A percentile compares a stretch with the other conserved stretches of the same genome.
These are phyloP conservation scores for Tuctoria greenei DNA, from an alignment of 176 grass and related monocot genomes.

Conservation along the genomic window DNA sequence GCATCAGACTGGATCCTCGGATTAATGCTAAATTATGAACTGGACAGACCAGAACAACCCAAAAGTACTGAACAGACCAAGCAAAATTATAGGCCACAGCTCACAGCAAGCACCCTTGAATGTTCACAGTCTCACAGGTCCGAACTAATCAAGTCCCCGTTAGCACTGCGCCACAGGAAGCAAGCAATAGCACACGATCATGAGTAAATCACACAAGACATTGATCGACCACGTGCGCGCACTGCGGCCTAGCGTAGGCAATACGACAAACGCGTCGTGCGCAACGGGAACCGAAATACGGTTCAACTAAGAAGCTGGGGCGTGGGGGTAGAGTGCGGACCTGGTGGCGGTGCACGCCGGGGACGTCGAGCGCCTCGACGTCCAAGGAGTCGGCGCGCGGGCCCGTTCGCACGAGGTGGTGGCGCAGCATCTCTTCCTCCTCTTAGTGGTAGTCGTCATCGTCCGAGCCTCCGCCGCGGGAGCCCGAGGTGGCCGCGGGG, in stretches of 20 bases:
- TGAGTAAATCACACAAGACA: neutral
- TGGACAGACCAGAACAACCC: neutral
- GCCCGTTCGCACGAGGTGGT: slow-evolving; percentile 80
- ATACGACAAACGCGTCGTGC: neutral
- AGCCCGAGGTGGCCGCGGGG: slow-evolving; percentile 34
- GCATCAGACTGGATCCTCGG: neutral
- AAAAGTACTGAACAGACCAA: neutral
- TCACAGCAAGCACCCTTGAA: neutral
- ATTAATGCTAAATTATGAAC: neutral
- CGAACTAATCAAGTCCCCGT: neutral
- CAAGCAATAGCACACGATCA: neutral
- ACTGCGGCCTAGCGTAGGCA: neutral
- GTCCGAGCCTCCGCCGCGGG: slow-evolving; percentile 45
- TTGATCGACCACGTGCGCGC: neutral
- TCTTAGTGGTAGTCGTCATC: slow-evolving; percentile 68
- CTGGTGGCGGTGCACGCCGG: slow-evolving; percentile 54
- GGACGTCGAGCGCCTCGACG: slow-evolving; percentile 84
- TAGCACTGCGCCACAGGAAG: neutral
- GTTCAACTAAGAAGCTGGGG: neutral
- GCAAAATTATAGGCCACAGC: neutral
- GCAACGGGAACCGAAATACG: neutral
- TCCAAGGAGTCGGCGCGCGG: slow-evolving; percentile 87
- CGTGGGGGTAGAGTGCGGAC: neutral
- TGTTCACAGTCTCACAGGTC: neutral
- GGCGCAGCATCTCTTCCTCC: slow-evolving; percentile 57